These are phyloP conservation scores for Cyberlindnera galapagoensis DNA, from an alignment of 805 yeast species.

Conservation along the genomic window DNA sequence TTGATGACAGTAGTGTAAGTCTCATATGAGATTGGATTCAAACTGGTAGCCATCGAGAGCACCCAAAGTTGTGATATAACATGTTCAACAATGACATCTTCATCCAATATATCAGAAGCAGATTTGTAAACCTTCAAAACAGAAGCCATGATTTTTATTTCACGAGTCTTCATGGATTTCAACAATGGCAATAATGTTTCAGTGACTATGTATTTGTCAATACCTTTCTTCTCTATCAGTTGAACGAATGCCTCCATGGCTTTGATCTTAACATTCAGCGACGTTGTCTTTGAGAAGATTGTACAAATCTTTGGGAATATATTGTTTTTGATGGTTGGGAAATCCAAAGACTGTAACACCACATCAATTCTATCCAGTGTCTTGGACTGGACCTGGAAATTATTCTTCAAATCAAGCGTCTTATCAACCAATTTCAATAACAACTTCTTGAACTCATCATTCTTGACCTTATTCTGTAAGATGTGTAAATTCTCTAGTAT, in stretches of 20 bases:
- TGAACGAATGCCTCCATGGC: conserved; percentile 55
- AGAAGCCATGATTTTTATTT: conserved; percentile 52
- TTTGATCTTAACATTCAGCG: conserved; percentile 68
- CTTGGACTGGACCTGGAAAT: conserved; percentile 44
- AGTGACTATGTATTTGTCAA: conserved; percentile 64
- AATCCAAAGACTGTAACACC: conserved; percentile 46
- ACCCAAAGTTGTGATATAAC: conserved; percentile 49
- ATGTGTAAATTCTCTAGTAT: conserved; percentile 42
- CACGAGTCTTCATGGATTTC: conserved; percentile 69
- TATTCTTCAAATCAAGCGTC: conserved; percentile 25
- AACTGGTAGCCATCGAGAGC: conserved; percentile 39
- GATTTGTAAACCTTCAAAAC: conserved; percentile 37
- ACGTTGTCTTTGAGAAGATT: conserved; percentile 78
- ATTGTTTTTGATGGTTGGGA: conserved; percentile 64
- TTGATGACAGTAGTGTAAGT: conserved; percentile 34
- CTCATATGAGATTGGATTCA: conserved; percentile 36
- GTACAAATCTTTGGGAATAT: conserved; percentile 68
- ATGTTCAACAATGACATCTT: conserved; percentile 45
- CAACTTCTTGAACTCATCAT: conserved; percentile 40
- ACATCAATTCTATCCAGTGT: conserved; percentile 38
- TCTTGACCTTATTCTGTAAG: conserved; percentile 38
- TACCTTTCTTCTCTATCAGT: conserved; percentile 50
- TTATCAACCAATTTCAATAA: conserved; percentile 38
- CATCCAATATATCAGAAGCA: conserved; percentile 33
- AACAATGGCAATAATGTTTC: conserved; percentile 82